Percentiles rank a stretch among this genome's conserved stretches.
Evolutionary conservation across 2,329 filamentous ascomycete species (phyloP).

Genomic region (Aplosporella prunicola): DNA sequence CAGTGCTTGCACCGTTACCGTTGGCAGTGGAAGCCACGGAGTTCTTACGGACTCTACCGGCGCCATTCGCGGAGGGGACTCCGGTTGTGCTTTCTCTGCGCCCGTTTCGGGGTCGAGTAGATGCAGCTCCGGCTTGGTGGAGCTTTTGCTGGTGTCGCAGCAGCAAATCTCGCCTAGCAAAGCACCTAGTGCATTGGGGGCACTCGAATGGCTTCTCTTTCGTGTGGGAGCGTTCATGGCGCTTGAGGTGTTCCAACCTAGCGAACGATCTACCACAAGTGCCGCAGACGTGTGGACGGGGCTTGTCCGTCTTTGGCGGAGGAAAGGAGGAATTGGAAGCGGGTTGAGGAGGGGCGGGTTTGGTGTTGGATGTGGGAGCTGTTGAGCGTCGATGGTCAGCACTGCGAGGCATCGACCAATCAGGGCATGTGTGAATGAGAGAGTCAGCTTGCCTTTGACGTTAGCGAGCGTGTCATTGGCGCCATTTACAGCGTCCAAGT

Average conservation of each 20-base stretch:
- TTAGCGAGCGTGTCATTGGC: slow-evolving; percentile 3
- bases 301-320: slow-evolving; percentile 93
- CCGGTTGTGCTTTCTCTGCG: slow-evolving; percentile 80
- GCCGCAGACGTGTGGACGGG: slow-evolving; percentile 82
- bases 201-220: slow-evolving; percentile 99
- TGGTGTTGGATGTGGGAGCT: slow-evolving; percentile 7
- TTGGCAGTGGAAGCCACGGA: slow-evolving; percentile 60
- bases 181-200: slow-evolving; percentile 86
- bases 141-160: slow-evolving; percentile 97
- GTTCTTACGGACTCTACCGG: slow-evolving; percentile 80
- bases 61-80: slow-evolving; percentile 51
- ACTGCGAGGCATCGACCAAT: not conserved
- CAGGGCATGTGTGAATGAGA: not conserved
- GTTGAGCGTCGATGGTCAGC: slow-evolving; percentile 4
- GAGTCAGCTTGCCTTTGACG: slow-evolving; percentile 7
- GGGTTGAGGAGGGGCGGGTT: slow-evolving; percentile 6
- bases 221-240: slow-evolving; percentile 94
- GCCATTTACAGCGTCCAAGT: slow-evolving; percentile 6
- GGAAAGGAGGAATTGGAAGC: slow-evolving; percentile 44
- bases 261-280: slow-evolving; percentile 92
- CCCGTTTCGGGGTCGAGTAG: slow-evolving; percentile 69
- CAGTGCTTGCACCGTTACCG: slow-evolving; percentile 36
- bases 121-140: slow-evolving; percentile 83
- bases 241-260: slow-evolving; percentile 89
- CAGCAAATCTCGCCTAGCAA: slow-evolving; percentile 83